Conservation (phyloP, 2,329 filamentous ascomycete species). For the Colletotrichum filicis region DNA sequence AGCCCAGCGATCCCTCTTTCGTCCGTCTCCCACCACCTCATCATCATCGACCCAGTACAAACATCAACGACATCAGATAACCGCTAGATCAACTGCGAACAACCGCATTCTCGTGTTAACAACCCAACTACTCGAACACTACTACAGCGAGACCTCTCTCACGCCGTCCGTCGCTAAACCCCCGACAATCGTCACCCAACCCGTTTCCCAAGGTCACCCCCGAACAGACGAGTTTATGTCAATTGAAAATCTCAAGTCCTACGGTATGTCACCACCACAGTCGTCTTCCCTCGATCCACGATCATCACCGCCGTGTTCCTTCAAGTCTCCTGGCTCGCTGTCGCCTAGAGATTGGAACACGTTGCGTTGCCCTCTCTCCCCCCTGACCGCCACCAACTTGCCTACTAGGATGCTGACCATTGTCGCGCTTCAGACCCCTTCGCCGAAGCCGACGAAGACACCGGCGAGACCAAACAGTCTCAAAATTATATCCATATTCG, state of each 20-base stretch:
- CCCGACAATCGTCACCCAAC: constrained; percentile 53
- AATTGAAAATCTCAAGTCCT: constrained; percentile 98
- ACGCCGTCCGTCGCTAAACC: constrained; percentile 63
- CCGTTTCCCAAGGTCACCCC: constrained; percentile 67
- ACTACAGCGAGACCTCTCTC: constrained; percentile 57
- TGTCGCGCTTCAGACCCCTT: constrained; percentile 83
- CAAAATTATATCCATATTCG: constrained; percentile 99
- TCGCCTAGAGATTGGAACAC: background rate
- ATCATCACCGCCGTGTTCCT: no score
- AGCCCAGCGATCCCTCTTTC: constrained; percentile 10
- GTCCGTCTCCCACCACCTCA: constrained; percentile 38
- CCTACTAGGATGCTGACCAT: constrained; percentile 40
- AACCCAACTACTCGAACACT: background rate
- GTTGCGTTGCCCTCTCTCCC: background rate
- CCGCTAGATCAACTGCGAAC: background rate
- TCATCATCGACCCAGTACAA: constrained; percentile 24
- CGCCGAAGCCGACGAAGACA: constrained; percentile 99
- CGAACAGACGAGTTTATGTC: constrained; percentile 92
- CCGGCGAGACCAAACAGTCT: constrained; percentile 92
- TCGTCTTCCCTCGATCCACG: background rate
- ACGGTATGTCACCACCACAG: constrained; percentile 71
- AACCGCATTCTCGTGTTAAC: background rate
- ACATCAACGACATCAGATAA: constrained; percentile 2
- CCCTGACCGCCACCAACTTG: constrained; percentile 28
- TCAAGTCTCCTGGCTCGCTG: background rate